Evolutionary conservation across 2,329 filamentous ascomycete genomes (phyloP).

Genomic region (Ophiostoma pallidulum): DNA sequence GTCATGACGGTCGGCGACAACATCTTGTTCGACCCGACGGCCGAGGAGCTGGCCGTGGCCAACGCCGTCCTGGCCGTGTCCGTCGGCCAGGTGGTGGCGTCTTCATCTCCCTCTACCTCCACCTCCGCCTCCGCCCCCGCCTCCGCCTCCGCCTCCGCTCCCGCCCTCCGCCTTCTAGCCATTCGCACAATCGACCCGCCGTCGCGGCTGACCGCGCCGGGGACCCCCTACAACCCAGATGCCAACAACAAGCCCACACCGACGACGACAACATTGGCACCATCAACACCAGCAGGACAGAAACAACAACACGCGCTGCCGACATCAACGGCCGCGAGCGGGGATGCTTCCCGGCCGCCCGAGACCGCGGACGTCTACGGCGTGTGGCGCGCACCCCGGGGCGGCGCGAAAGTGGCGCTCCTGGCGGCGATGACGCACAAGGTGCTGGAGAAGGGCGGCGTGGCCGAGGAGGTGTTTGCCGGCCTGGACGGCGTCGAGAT

Average conservation of each 20-base stretch:
- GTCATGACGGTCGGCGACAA: slow-evolving; percentile 80
- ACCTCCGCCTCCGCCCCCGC: slow-evolving; percentile 14
- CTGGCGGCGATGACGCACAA: slow-evolving; percentile 67
- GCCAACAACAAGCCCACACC: slow-evolving; percentile 37
- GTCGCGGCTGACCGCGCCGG: slow-evolving; percentile 61
- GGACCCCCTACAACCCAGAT: slow-evolving; percentile 56
- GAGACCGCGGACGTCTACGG: slow-evolving; percentile 54
- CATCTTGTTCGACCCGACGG: slow-evolving; percentile 85
- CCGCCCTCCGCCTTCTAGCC: slow-evolving; percentile 54
- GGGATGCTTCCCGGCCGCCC: slow-evolving; percentile 25
- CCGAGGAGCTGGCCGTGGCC: slow-evolving; percentile 87
- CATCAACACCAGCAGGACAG: background rate
- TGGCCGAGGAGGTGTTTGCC: slow-evolving; percentile 77
- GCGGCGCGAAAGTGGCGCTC: slow-evolving; percentile 68
- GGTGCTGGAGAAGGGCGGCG: slow-evolving; percentile 66
- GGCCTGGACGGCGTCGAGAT: slow-evolving; percentile 70
- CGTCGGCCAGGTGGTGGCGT: slow-evolving; percentile 41
- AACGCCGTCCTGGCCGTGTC: slow-evolving; percentile 83
- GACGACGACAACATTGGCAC: background rate
- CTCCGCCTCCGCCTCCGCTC: slow-evolving; percentile 21
- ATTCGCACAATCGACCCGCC: slow-evolving; percentile 68
- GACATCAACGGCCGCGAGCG: slow-evolving; percentile 30
- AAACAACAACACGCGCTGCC: background rate
- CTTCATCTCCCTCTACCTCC: slow-evolving; percentile 15
- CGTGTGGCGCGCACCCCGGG: slow-evolving; percentile 78